Conservation (phyloP, 164 flowering plant genomes). For the Platanus orientalis region DNA sequence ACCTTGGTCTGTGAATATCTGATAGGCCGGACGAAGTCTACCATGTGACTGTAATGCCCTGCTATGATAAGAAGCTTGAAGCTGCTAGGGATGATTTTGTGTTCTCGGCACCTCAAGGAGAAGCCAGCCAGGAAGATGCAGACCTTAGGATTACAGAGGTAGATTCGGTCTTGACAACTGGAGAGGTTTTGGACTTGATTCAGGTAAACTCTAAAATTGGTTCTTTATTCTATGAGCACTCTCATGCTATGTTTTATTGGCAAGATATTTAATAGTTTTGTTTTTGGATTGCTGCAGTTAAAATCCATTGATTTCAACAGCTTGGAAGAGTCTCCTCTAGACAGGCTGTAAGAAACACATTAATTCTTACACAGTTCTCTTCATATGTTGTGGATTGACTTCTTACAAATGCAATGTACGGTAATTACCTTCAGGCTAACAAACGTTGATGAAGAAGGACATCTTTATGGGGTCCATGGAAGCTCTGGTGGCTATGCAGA, state of each 20-base stretch:
- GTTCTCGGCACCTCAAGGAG: constrained; percentile 47
- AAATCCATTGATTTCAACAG: constrained; percentile 62
- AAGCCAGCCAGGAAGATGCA: constrained; percentile 16
- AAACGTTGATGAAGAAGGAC: constrained; percentile 74
- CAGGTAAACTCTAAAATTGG: constrained; percentile 40
- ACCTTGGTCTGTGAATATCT: constrained; percentile 9
- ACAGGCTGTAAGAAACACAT: constrained; percentile 55
- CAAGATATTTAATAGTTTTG: background rate
- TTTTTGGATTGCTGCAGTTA: constrained; percentile 37
- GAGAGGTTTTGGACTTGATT: constrained; percentile 88
- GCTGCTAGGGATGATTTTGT: constrained; percentile 93
- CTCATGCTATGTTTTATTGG: background rate
- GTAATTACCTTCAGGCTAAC: constrained; percentile 46
- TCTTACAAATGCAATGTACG: background rate
- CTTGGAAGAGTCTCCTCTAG: constrained; percentile 77
- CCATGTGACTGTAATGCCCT: constrained; percentile 97
- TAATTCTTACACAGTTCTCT: background rate
- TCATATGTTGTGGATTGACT: background rate
- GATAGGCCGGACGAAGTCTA: constrained; percentile 78
- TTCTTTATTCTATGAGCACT: background rate
- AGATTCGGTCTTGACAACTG: constrained; percentile 93
- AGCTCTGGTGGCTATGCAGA: constrained; percentile 97
- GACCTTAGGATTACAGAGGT: constrained; percentile 57
- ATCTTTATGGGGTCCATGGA: constrained; percentile 83
- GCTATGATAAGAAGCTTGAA: constrained; percentile 99